These are phyloP conservation scores for Ramichloridium luteum DNA, from an alignment of 2,329 filamentous ascomycete species.

Conservation along the genomic window DNA sequence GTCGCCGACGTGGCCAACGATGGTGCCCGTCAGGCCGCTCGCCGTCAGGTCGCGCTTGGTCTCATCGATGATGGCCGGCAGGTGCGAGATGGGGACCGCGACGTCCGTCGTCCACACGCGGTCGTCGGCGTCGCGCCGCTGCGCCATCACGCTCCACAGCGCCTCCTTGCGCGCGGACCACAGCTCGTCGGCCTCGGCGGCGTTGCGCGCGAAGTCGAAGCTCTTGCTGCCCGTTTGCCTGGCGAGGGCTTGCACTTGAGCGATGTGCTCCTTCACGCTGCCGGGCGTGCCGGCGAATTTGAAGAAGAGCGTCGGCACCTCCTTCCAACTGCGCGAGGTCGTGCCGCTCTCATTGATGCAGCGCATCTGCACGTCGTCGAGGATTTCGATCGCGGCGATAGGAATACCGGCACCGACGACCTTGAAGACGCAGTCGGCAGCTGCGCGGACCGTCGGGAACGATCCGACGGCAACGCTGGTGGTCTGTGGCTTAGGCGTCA, in stretches of 20 bases:
- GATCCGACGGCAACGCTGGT: conserved; percentile 66
- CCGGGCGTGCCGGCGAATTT: conserved; percentile 58
- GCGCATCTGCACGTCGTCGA: conserved; percentile 83
- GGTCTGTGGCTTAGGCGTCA: conserved; percentile 67
- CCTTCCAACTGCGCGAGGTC: conserved; percentile 54
- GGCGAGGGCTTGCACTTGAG: conserved; percentile 50
- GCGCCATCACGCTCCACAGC: conserved; percentile 59
- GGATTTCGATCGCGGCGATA: conserved; percentile 81
- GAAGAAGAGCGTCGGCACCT: conserved; percentile 60
- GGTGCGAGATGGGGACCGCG: conserved; percentile 58
- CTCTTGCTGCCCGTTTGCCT: conserved; percentile 48
- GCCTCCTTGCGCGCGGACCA: conserved; percentile 68
- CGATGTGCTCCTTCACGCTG: conserved; percentile 68
- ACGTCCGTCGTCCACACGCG: conserved; percentile 73
- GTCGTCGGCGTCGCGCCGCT: conserved; percentile 46
- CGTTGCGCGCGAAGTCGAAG: conserved; percentile 56
- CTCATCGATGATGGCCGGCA: conserved; percentile 65
- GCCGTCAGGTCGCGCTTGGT: conserved; percentile 55
- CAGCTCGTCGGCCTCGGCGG: conserved; percentile 54
- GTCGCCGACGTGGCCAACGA: conserved; percentile 64
- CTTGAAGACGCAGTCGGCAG: conserved; percentile 65
- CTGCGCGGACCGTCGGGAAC: conserved; percentile 54
- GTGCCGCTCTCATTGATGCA: conserved; percentile 56
- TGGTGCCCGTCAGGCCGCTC: conserved; percentile 51
- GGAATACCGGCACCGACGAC: conserved; percentile 73